phyloP scores from a whole-genome alignment of 2,329 filamentous ascomycete genomes.

The Fusarium fujikuroi region DNA sequence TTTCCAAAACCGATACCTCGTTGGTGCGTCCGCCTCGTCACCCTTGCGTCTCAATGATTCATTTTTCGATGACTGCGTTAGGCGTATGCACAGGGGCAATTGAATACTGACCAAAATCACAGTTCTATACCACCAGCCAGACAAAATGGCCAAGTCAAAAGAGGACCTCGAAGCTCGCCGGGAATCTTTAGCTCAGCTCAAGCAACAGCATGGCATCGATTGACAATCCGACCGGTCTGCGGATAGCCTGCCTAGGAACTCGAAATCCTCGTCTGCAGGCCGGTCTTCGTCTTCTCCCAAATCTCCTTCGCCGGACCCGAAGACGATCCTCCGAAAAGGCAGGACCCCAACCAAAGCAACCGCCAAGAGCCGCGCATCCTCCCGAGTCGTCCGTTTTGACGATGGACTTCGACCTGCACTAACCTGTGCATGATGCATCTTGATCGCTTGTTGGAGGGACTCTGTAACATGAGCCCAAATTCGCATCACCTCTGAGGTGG shows the following conservation, averaged over 20 bases:
- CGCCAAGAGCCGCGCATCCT: conserved; percentile 51
- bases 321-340: conserved; percentile 58
- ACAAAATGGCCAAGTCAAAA: conserved; percentile 82
- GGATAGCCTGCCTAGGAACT: conserved; percentile 59
- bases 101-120: conserved; percentile 25
- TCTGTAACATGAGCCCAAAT: conserved; percentile 19
- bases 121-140: conserved; percentile 74
- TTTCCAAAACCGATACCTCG: conserved; percentile 99
- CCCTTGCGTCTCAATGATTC: not conserved
- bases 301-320: conserved; percentile 53
- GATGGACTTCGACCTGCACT: conserved; percentile 53
- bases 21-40: conserved; percentile 72
- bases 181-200: conserved; percentile 97
- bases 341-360: conserved; percentile 50
- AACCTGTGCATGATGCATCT: conserved; percentile 52
- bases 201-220: conserved; percentile 98
- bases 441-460: conserved; percentile 37
- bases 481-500: conserved; percentile 37
- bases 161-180: conserved; percentile 93
- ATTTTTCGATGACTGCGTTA: conserved; percentile 4
- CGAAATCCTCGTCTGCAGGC: conserved; percentile 65
- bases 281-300: conserved; percentile 65
- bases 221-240: conserved; percentile 83
- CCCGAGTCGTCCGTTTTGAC: conserved; percentile 56
- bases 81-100: not conserved